Evolutionary conservation across 1,139 yeast genomes (phyloP), one percentile per base, ranked within the genome.

Genomic region (Insectozyma bohioensis): DNA sequence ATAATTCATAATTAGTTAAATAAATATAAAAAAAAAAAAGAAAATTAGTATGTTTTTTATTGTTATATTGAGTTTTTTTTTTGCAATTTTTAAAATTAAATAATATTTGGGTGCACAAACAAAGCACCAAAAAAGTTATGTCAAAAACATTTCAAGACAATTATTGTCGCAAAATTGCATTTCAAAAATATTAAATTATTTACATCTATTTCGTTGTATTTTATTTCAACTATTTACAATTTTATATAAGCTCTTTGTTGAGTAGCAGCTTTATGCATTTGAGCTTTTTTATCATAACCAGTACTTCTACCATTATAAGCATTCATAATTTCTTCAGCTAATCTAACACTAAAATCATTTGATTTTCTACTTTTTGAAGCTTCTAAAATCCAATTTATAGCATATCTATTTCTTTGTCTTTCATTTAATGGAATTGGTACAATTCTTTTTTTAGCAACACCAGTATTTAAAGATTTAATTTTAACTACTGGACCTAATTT

Each of bases 381-480:
- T 39, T 87, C 95, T 37, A 88, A 63, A 31, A 92, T 83, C 97
- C 97, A 92, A 42, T 69, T 62, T 69, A 94, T 85, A 3, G 97
- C 96, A 51, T 75, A 78, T 60, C 96, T 78, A 47, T 80, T 67
- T 58, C 97, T 76, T 61, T 88, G 95, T 60, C 87, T 81, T 53
- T 78, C 78, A 34, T 76, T 80, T 52, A 90, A 68, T 9, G 97
- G 95, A 29, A 76, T 79, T 4, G 98, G 98, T 29, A 87, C 83
- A 30, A 80, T 73, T 39, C 69, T 76, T 41, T 83, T 83, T 53
- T 90, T 85, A 25, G 97, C 96, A 40, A 81, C 81, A 44, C 95
- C 95, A 5, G 95, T 87, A 44, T 83, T 82, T 52, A 80, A 77
- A 15, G 90, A 78, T 56, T 80, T 83, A 28, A 90, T 78, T 41